These are phyloP conservation scores for Zizania latifolia DNA, from an alignment of 176 grass and related monocot species.

Conservation along the genomic window DNA sequence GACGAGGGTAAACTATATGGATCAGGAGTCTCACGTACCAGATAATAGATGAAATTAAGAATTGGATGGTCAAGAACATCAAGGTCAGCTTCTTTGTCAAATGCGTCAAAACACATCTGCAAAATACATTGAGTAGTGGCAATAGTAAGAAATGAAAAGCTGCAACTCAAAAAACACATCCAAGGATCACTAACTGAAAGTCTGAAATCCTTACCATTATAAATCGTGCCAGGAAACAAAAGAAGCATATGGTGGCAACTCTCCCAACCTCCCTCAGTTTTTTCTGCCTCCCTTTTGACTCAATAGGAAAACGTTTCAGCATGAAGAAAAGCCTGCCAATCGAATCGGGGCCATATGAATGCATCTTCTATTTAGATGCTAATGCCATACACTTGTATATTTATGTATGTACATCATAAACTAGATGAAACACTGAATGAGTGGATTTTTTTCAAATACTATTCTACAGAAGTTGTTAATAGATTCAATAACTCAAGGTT, in stretches of 20 bases:
- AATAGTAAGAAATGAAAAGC: not conserved
- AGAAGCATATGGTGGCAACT: constrained; percentile 75
- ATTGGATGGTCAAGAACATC: constrained; percentile 78
- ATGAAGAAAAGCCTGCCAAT: constrained; percentile 76
- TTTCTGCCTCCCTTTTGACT: constrained; percentile 74
- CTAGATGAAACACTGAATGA: not conserved
- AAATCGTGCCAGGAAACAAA: constrained; percentile 65
- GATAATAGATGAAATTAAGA: constrained; percentile 73
- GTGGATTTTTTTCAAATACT: not conserved
- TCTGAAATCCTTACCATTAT: constrained; percentile 56
- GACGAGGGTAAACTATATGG: not conserved
- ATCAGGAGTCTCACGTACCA: constrained; percentile 32
- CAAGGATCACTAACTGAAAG: not conserved
- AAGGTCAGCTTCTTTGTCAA: constrained; percentile 58
- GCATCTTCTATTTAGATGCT: not conserved
- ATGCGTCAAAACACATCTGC: constrained; percentile 78
- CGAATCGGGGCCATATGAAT: not conserved
- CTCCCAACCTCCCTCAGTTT: constrained; percentile 83
- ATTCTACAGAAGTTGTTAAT: not conserved
- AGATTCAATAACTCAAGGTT: not conserved
- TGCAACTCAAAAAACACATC: not conserved
- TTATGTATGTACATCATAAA: too few relatives aligned
- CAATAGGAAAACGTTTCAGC: constrained; percentile 69
- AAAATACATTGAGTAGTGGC: constrained; percentile 8
- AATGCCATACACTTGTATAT: too few relatives aligned